A percentile compares a stretch with the other conserved stretches of the same genome.
phyloP scores from a whole-genome alignment of 1,284 basidiomycete species.

The Bjerkandera adusta region DNA sequence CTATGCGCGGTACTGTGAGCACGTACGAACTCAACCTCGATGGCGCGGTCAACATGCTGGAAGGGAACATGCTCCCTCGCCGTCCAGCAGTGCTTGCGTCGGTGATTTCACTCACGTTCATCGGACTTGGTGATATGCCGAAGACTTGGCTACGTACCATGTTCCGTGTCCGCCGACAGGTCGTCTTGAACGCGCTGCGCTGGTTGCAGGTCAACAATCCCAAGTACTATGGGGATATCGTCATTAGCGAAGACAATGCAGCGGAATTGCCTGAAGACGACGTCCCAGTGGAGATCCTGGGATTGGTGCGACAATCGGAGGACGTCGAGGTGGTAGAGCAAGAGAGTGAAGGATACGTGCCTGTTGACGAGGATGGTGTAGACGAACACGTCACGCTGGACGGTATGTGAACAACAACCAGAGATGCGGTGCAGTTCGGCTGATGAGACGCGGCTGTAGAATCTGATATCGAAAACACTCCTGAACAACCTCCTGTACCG shows the following conservation, averaged over 20 bases:
- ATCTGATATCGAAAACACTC: too few species aligned
- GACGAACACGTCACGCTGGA: not conserved
- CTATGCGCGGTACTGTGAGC: slow-evolving; percentile 33
- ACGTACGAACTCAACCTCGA: slow-evolving; percentile 27
- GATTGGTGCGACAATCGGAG: slow-evolving; percentile 17
- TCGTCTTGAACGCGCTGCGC: slow-evolving; percentile 18
- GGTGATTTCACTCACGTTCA: slow-evolving; percentile 30
- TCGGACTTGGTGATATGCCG: slow-evolving; percentile 29
- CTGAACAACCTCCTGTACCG: too few species aligned
- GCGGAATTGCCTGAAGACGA: slow-evolving; percentile 29
- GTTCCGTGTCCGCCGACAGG: slow-evolving; percentile 22
- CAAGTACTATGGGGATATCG: slow-evolving; percentile 23
- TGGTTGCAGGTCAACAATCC: slow-evolving; percentile 28
- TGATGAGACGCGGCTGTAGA: too few species aligned
- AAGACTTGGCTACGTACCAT: slow-evolving; percentile 22
- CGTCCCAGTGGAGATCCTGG: slow-evolving; percentile 29
- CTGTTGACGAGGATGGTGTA: slow-evolving; percentile 11
- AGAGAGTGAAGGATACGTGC: slow-evolving; percentile 32
- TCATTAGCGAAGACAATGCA: slow-evolving; percentile 25
- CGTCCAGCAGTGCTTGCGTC: slow-evolving; percentile 27
- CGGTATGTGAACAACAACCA: not conserved
- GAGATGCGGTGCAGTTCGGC: too few species aligned
- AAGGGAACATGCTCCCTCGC: slow-evolving; percentile 32
- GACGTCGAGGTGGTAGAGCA: slow-evolving; percentile 21
- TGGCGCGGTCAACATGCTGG: slow-evolving; percentile 28